Evolutionary conservation across 129 eudicot genomes (phyloP).

Genomic region (Apium graveolens): DNA sequence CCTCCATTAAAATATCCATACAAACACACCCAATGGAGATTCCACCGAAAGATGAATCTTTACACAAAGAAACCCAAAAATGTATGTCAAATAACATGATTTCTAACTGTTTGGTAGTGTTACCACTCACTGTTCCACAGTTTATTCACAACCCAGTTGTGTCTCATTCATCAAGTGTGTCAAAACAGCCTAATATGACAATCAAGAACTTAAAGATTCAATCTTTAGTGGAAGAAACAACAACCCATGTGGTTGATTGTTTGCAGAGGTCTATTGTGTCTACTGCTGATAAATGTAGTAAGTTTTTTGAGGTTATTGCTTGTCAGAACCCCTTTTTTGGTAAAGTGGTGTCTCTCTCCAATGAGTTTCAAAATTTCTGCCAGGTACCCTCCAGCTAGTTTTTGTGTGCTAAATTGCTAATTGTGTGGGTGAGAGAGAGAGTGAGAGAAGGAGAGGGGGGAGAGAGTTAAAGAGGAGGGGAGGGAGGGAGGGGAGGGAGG

Average conservation of each 20-base stretch:
- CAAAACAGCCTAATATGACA: slow-evolving; percentile 4
- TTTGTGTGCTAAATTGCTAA: too few species aligned
- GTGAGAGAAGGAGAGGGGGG: too few species aligned
- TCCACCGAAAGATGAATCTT: slow-evolving; percentile 3
- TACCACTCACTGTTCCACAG: slow-evolving; percentile 41
- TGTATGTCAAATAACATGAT: slow-evolving; percentile 3
- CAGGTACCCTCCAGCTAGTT: slow-evolving; percentile 26
- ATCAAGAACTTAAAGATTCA: slow-evolving; percentile 25
- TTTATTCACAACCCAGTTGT: slow-evolving; percentile 22
- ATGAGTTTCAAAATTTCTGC: slow-evolving; percentile 33
- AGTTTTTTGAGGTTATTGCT: slow-evolving; percentile 25
- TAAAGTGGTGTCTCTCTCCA: slow-evolving; percentile 30
- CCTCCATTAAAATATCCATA: not conserved
- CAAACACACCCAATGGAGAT: not conserved
- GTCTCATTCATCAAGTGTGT: slow-evolving; percentile 18
- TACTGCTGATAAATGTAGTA: slow-evolving; percentile 30
- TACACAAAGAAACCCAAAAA: slow-evolving; percentile 1
- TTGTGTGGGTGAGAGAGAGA: too few species aligned
- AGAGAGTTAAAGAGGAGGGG: not conserved
- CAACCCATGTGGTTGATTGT: slow-evolving; percentile 33
- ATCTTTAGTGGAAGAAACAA: slow-evolving; percentile 22
- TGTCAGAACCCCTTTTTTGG: slow-evolving; percentile 37
- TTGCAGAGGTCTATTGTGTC: slow-evolving; percentile 26
- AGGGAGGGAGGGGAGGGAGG: not conserved
- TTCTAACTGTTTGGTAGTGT: slow-evolving; percentile 20